Evolutionary conservation across 495 filamentous ascomycete species (phyloP), one percentile per base, ranked within the genome.

Genomic region (Oleoguttula mirabilis): DNA sequence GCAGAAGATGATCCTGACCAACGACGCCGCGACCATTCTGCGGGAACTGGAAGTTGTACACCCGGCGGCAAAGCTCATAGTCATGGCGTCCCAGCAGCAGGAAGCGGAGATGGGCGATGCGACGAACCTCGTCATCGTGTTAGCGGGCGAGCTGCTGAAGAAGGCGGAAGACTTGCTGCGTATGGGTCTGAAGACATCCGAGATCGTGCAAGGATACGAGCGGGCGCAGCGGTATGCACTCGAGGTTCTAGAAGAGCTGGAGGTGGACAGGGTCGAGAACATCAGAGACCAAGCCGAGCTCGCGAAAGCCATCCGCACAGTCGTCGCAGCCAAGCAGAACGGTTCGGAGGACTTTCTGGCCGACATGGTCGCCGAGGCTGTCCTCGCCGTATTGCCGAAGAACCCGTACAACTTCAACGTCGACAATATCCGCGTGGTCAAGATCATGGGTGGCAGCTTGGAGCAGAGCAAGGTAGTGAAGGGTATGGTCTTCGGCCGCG

Each of bases 371-470:
- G 78, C 92, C 25, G 87, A 95, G 68, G 92, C 88, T 21, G 85
- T 96, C 19, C 76, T 95, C 38, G 77, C 85, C 36, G 92, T 99
- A 3, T 74, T 96, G 34, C 92, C 92, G 46, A 96, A 94, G 69
- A 92, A 96, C 67, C 82, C 92, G n/a, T 60, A 69, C 59, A 94
- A 95, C 68, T 99, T 99, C 70, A 99, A 96, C 65, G 92, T 99
- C 51, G 92, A 99, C 70, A 99, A 96, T 59, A 78, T 99, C 50
- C 85, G 92, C 36, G 92, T 99, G 45, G 92, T 99, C 44, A 99
- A 99, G 70, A 96, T 99, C 53, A 95, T 99, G 92, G 92, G 92
- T 50, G 90, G 92, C 45, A 84, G 79, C 58, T 69, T 96, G 56
- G 83, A 85, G 57, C 88, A 96, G 64, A 90, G 83, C 56, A 76